phyloP scores from a whole-genome alignment of 208 protist genomes.

The Leishmania martiniquensis region DNA sequence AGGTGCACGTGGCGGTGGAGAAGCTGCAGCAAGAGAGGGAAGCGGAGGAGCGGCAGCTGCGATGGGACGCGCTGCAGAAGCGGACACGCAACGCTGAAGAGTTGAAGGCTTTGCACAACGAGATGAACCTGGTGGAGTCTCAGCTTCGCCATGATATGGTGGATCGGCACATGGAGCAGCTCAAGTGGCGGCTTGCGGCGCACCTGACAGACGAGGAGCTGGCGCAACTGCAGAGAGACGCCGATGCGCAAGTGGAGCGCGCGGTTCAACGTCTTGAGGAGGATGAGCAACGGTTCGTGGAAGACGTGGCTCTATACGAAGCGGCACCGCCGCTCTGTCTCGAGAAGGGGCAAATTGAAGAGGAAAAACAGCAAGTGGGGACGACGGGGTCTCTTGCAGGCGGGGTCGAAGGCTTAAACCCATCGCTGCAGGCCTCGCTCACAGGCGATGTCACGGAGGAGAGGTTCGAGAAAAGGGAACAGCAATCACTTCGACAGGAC shows the following conservation, averaged over 20 bases:
- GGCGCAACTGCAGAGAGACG: conserved; percentile 43
- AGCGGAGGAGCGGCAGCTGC: conserved; percentile 43
- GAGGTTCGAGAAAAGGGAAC: not conserved
- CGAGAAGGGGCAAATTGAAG: not conserved
- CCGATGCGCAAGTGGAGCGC: conserved; percentile 45
- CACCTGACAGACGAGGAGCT: conserved; percentile 65
- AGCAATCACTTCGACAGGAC: not conserved
- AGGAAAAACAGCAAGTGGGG: not conserved
- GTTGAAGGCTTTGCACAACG: conserved; percentile 44
- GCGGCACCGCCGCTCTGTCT: conserved; percentile 3
- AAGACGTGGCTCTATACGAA: conserved; percentile 1
- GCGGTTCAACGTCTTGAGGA: conserved; percentile 34
- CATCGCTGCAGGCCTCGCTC: not conserved
- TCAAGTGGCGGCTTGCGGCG: conserved; percentile 54
- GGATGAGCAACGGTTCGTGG: not conserved
- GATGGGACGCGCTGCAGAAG: conserved; percentile 38
- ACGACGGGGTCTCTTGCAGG: not conserved
- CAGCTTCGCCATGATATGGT: conserved; percentile 49
- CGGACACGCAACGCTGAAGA: conserved; percentile 42
- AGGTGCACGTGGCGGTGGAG: conserved; percentile 46
- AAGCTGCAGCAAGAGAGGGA: conserved; percentile 37
- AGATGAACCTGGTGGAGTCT: conserved; percentile 36
- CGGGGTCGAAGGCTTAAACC: not conserved
- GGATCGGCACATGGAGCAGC: conserved; percentile 52
- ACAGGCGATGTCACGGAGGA: not conserved